Evolutionary conservation across 2,329 filamentous ascomycete genomes (phyloP).

Genomic region (Sporothrix variecibatus): DNA sequence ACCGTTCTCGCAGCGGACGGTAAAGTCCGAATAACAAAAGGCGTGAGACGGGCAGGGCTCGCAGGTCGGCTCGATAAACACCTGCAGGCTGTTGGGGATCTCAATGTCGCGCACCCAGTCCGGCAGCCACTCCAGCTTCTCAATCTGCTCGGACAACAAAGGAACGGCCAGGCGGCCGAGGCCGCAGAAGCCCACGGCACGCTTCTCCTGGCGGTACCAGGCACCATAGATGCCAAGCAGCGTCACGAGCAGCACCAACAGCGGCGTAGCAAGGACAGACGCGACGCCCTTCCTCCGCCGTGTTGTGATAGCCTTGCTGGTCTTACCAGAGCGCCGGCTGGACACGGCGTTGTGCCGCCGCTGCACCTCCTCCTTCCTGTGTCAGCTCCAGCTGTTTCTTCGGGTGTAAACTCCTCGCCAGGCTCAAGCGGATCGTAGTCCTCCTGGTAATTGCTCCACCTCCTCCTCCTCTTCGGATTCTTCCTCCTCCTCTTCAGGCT

Average conservation of each 20-base stretch:
- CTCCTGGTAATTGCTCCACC: slow-evolving; percentile 32
- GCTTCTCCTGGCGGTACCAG: slow-evolving; percentile 92
- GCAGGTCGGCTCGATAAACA: slow-evolving; percentile 75
- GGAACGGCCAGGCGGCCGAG: slow-evolving; percentile 65
- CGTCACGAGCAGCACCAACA: slow-evolving; percentile 70
- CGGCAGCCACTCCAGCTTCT: slow-evolving; percentile 58
- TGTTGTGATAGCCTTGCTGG: slow-evolving; percentile 37
- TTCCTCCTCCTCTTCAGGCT: slow-evolving; percentile 19
- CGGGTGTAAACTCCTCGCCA: slow-evolving; percentile 91
- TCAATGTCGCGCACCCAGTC: slow-evolving; percentile 46
- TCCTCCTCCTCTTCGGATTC: neutral
- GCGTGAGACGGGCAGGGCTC: slow-evolving; percentile 90
- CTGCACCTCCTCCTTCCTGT: slow-evolving; percentile 63
- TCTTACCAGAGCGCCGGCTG: slow-evolving; percentile 26
- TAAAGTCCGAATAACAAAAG: slow-evolving; percentile 78
- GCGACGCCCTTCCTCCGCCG: slow-evolving; percentile 43
- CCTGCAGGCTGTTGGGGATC: slow-evolving; percentile 71
- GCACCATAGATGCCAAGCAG: slow-evolving; percentile 71
- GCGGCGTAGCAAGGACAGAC: slow-evolving; percentile 58
- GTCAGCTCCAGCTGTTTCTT: slow-evolving; percentile 79
- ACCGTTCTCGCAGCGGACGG: slow-evolving; percentile 79
- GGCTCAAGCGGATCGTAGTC: slow-evolving; percentile 54
- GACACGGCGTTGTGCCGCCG: slow-evolving; percentile 47
- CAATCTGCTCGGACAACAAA: slow-evolving; percentile 40
- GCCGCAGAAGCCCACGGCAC: slow-evolving; percentile 94